These are phyloP conservation scores for Anisodus tanguticus DNA, from an alignment of 257 asterid species.

Conservation along the genomic window DNA sequence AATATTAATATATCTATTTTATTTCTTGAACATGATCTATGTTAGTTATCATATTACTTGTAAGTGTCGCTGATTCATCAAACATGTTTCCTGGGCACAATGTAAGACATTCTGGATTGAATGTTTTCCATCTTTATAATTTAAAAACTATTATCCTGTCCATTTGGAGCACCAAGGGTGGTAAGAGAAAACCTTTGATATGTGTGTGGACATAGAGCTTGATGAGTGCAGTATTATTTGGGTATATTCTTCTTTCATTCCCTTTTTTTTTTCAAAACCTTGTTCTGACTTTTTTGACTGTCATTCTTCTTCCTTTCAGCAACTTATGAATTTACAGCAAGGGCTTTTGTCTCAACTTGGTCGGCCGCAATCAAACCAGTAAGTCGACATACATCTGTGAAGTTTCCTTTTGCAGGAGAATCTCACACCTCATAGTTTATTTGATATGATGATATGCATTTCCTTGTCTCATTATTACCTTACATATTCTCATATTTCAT, in stretches of 20 bases:
- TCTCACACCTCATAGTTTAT: not conserved
- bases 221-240: not conserved
- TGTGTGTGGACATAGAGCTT: not conserved
- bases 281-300: not conserved
- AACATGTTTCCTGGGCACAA: not conserved
- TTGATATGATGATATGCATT: constrained; percentile 16
- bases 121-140: not conserved
- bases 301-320: constrained; percentile 39
- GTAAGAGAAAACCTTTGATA: not conserved
- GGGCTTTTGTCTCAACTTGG: constrained; percentile 51
- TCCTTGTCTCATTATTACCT: constrained; percentile 1
- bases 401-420: too few species aligned
- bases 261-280: not conserved
- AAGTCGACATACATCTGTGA: constrained; percentile 34
- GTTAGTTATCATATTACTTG: not conserved
- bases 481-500: not conserved
- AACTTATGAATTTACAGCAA: constrained; percentile 48
- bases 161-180: constrained; percentile 19
- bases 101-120: not conserved
- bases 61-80: not conserved
- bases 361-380: constrained; percentile 50
- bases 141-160: not conserved
- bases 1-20: not conserved
- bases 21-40: constrained; percentile 3
- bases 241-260: not conserved